These are phyloP conservation scores for Arthrobotrys sphaeroides DNA, from an alignment of 2,329 filamentous ascomycete genomes.

Conservation along the genomic window DNA sequence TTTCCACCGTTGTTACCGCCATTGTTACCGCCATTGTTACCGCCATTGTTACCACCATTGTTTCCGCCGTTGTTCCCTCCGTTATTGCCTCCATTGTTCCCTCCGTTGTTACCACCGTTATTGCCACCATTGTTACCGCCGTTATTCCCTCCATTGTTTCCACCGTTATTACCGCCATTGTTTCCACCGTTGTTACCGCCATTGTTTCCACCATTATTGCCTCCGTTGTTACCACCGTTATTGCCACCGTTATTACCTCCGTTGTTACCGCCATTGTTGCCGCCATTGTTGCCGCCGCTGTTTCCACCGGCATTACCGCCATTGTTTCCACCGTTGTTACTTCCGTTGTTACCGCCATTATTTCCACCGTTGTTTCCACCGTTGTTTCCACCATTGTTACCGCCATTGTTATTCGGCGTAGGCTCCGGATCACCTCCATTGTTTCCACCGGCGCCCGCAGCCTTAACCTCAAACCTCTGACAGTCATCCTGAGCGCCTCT, in stretches of 20 bases:
- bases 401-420: conserved; percentile 17
- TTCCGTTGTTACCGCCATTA: conserved; percentile 34
- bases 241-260: conserved; percentile 30
- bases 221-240: conserved; percentile 53
- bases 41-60: conserved; percentile 3
- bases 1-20: conserved; percentile 26
- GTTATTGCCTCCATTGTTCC: conserved; percentile 46
- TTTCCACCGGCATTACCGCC: conserved; percentile 57
- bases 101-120: conserved; percentile 36
- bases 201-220: conserved; percentile 56
- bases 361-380: conserved; percentile 36
- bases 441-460: conserved; percentile 56
- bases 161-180: conserved; percentile 39
- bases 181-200: conserved; percentile 54
- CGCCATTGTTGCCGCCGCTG: conserved; percentile 23
- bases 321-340: conserved; percentile 54
- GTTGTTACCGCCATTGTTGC: conserved; percentile 41
- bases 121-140: conserved; percentile 27
- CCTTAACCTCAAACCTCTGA: conserved; percentile 68
- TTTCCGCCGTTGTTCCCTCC: conserved; percentile 11
- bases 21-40: conserved; percentile 27
- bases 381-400: conserved; percentile 46
- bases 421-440: not conserved
- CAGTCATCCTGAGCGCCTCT: conserved; percentile 75
- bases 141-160: conserved; percentile 53